A percentile compares a stretch with the other conserved stretches of the same genome.
These are phyloP conservation scores for Pseudisothecium myosuroides DNA, from an alignment of 225 moss, liverwort and hornwort species.

Conservation along the genomic window DNA sequence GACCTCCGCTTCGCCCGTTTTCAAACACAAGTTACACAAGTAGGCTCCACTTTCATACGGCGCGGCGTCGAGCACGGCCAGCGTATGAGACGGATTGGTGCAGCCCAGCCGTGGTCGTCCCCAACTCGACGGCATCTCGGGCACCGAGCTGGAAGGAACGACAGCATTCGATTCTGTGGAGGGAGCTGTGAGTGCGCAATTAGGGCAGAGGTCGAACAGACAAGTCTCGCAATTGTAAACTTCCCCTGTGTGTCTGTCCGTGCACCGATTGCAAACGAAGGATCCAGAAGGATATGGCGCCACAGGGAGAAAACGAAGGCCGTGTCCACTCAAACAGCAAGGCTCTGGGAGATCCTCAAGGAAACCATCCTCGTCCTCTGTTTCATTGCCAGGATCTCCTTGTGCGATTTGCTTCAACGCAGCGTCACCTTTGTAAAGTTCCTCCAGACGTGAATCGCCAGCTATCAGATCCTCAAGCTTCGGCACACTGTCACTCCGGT, in stretches of 20 bases:
- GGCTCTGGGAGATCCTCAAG: background rate
- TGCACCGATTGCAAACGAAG: constrained; percentile 29
- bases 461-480: constrained; percentile 48
- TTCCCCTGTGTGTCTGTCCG: background rate
- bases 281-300: constrained; percentile 11
- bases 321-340: constrained; percentile 1
- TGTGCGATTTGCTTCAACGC: background rate
- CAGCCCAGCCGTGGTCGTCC: constrained; percentile 32
- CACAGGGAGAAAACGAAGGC: constrained; percentile 10
- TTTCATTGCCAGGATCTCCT: background rate
- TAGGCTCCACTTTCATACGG: constrained; percentile 36
- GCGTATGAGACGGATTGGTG: constrained; percentile 1
- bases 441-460: constrained; percentile 39
- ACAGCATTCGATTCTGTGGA: background rate
- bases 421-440: constrained; percentile 31
- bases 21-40: constrained; percentile 30
- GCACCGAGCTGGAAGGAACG: background rate
- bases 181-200: background rate
- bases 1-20: constrained; percentile 20
- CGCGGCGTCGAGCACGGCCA: constrained; percentile 11
- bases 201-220: constrained; percentile 43
- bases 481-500: constrained; percentile 41
- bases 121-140: constrained; percentile 13
- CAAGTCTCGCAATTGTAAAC: constrained; percentile 34
- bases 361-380: background rate